These are phyloP conservation scores for Aegilops speltoides DNA, from an alignment of 176 grass and related monocot genomes.

Conservation along the genomic window DNA sequence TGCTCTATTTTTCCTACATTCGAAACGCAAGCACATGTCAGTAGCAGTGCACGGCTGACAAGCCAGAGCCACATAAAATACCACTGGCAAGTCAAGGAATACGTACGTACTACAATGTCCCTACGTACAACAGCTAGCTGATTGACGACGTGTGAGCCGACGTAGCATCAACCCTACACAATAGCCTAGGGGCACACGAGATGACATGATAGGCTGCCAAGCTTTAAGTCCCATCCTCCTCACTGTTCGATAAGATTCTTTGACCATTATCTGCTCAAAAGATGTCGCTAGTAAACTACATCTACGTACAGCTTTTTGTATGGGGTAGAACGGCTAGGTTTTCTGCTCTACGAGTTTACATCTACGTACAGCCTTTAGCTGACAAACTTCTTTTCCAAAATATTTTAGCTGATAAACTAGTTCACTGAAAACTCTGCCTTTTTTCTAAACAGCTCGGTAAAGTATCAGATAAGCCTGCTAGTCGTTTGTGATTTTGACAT, in stretches of 20 bases:
- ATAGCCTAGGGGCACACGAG: constrained; percentile 17
- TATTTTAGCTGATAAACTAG: background rate
- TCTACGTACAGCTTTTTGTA: background rate
- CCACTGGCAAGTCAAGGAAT: background rate
- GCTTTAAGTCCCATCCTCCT: constrained; percentile 35
- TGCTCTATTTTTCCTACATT: background rate
- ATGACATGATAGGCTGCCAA: constrained; percentile 24
- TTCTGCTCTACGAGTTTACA: background rate
- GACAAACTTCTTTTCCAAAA: background rate
- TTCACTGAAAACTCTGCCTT: background rate
- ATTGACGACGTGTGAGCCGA: background rate
- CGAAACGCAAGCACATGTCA: background rate
- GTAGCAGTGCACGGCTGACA: background rate
- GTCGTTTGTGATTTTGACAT: background rate
- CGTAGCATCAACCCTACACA: constrained; percentile 16
- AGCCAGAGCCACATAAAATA: background rate
- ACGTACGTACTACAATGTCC: background rate
- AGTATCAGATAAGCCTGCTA: background rate
- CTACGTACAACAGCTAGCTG: background rate
- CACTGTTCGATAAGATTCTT: constrained; percentile 35
- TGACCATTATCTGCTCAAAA: constrained; percentile 6
- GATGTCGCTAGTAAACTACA: background rate
- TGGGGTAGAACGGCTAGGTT: background rate
- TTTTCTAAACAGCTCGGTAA: background rate
- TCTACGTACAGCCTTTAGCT: background rate